Evolutionary conservation across 257 asterid genomes (phyloP).

Genomic region (Datura wrightii): DNA sequence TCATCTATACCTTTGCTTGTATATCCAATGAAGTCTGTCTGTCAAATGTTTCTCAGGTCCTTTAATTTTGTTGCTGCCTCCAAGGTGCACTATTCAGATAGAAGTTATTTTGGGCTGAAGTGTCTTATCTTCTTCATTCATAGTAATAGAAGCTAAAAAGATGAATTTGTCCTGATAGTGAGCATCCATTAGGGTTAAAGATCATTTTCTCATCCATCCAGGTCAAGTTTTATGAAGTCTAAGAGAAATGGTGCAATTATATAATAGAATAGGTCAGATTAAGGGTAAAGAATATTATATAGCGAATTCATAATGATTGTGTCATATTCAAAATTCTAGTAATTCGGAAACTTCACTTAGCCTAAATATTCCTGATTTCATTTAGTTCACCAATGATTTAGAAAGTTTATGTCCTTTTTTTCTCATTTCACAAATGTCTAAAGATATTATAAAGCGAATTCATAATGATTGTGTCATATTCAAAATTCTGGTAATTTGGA

Average conservation of each 20-base stretch:
- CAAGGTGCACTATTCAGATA: conserved; percentile 8
- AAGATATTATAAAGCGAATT: background rate
- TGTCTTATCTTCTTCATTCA: conserved; percentile 6
- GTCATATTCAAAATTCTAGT: background rate
- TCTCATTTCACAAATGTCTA: background rate
- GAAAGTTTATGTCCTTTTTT: background rate
- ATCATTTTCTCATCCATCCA: background rate
- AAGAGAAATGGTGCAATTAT: background rate
- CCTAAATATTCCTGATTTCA: background rate
- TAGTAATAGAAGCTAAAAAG: conserved; percentile 8
- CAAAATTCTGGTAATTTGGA: background rate
- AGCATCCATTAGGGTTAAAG: background rate
- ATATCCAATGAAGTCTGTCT: background rate
- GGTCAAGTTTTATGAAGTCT: background rate
- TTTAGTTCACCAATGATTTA: background rate
- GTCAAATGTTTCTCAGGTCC: conserved; percentile 23
- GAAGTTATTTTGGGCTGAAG: background rate
- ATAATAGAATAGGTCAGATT: background rate
- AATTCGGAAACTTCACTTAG: background rate
- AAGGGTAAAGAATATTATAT: background rate
- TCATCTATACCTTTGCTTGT: background rate
- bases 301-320: background rate
- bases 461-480: background rate
- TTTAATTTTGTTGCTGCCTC: conserved; percentile 7
- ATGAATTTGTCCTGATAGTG: background rate